These are phyloP conservation scores for Backusella westeae DNA, from an alignment of 192 early-diverging fungal genomes.

Conservation along the genomic window DNA sequence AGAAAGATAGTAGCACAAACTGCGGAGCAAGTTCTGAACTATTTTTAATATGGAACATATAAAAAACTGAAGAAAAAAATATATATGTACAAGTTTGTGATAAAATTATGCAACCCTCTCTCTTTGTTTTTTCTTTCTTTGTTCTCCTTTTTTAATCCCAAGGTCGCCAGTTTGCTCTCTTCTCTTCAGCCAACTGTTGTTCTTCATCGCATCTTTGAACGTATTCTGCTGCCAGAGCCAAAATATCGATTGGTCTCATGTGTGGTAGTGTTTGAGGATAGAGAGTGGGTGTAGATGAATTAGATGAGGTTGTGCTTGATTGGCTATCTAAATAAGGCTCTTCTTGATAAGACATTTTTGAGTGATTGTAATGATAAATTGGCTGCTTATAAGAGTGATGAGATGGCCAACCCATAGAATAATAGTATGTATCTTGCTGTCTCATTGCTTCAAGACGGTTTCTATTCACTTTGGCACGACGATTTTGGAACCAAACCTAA, in stretches of 20 bases:
- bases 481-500: conserved; percentile 86
- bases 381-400: background rate
- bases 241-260: conserved; percentile 29
- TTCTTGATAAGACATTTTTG: background rate
- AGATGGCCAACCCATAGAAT: background rate
- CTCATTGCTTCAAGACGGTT: conserved; percentile 6
- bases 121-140: background rate
- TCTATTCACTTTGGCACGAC: conserved; percentile 78
- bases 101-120: background rate
- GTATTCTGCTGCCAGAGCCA: conserved; percentile 38
- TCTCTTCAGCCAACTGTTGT: conserved; percentile 11
- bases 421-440: conserved; percentile 8
- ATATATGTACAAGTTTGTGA: background rate
- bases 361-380: background rate
- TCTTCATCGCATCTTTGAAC: conserved; percentile 33
- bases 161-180: conserved; percentile 14
- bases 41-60: background rate
- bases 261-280: conserved; percentile 13
- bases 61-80: background rate
- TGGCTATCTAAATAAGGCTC: background rate
- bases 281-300: background rate
- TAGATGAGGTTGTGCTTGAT: conserved; percentile 9
- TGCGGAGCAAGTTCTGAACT: background rate
- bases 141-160: conserved; percentile 13
- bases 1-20: background rate